phyloP scores from a whole-genome alignment of 345 rosid genomes.

The Linum lewisii region DNA sequence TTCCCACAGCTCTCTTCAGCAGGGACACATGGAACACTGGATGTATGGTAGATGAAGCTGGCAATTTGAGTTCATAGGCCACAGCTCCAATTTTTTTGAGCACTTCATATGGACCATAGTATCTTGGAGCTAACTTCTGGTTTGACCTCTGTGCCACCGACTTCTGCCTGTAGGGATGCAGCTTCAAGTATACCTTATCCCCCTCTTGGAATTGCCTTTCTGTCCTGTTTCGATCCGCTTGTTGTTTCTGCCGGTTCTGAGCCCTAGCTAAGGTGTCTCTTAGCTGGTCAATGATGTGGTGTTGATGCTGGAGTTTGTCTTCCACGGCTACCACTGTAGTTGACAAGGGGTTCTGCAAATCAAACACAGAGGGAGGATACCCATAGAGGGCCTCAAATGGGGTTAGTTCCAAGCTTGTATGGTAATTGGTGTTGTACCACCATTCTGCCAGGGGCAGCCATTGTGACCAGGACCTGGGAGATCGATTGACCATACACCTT shows the following conservation, averaged over 20 bases:
- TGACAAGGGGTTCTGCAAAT: too few relatives aligned
- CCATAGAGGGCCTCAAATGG: not conserved
- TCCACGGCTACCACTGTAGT: too few relatives aligned
- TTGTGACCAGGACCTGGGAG: not conserved
- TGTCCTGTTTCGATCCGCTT: too few relatives aligned
- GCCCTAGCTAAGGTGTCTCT: too few relatives aligned
- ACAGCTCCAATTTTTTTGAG: not conserved
- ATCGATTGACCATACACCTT: too few relatives aligned
- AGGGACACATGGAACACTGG: too few relatives aligned
- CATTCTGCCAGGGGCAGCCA: not conserved
- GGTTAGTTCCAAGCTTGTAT: not conserved
- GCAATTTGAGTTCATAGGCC: conserved; percentile 1
- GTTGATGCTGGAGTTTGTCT: too few relatives aligned
- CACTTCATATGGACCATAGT: not conserved
- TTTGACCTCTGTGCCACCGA: not conserved
- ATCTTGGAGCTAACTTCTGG: not conserved
- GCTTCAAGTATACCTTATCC: not conserved
- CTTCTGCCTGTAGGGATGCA: not conserved
- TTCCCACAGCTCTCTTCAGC: too few relatives aligned
- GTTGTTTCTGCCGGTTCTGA: too few relatives aligned
- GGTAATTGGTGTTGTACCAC: not conserved
- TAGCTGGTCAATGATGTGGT: too few relatives aligned
- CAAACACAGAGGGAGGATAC: not conserved
- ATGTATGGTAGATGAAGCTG: too few relatives aligned
- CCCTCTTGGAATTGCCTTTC: not conserved